These are phyloP conservation scores for Fusarium subtropicale DNA, from an alignment of 2,329 filamentous ascomycete species.

Conservation along the genomic window DNA sequence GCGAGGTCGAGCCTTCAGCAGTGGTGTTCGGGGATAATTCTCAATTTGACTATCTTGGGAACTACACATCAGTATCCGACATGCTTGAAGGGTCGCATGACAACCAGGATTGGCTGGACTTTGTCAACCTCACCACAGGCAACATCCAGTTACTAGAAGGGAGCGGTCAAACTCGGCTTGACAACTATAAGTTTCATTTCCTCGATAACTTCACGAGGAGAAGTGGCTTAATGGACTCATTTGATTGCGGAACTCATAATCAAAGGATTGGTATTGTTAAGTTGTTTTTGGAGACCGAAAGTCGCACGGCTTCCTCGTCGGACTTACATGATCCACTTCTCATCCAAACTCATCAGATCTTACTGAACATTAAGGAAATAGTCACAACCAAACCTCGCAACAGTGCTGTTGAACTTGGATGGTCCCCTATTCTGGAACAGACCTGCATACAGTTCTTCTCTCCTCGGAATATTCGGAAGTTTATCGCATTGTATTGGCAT, in stretches of 20 bases:
- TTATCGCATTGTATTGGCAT: slow-evolving; percentile 1
- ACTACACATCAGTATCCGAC: background rate
- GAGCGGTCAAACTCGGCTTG: background rate
- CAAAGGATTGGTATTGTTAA: background rate
- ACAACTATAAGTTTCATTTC: background rate
- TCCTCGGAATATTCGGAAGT: background rate
- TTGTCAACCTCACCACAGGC: background rate
- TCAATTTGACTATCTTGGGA: slow-evolving; percentile 3
- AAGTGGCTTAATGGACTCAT: background rate
- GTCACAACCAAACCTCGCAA: background rate
- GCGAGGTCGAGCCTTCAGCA: accelerated
- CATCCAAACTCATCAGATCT: slow-evolving; percentile 2
- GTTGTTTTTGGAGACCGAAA: background rate
- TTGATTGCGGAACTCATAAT: background rate
- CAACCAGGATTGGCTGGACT: background rate
- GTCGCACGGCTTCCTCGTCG: accelerated
- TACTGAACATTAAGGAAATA: slow-evolving; percentile 5
- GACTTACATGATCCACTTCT: background rate
- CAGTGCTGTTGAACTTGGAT: background rate
- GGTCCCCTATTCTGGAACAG: slow-evolving; percentile 1
- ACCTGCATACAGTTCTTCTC: background rate
- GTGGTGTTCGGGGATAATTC: background rate
- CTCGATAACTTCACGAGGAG: background rate
- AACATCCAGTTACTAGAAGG: background rate
- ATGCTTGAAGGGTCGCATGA: background rate